These are phyloP conservation scores for Syzygium grande DNA, from an alignment of 345 rosid species.

Conservation along the genomic window DNA sequence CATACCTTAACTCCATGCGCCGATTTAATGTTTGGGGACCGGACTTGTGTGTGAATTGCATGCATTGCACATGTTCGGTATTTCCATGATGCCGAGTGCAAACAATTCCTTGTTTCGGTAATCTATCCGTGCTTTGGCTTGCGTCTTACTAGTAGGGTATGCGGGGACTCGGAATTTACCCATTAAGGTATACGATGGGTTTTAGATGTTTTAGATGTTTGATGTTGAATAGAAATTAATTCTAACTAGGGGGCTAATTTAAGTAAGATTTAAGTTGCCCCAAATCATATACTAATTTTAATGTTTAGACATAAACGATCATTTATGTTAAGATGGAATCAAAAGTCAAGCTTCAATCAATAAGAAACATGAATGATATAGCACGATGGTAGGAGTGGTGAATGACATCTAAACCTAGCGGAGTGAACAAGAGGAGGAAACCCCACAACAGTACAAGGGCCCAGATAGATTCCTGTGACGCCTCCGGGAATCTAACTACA, in stretches of 20 bases:
- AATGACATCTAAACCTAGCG: neutral
- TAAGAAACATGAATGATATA: neutral
- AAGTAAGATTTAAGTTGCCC: neutral
- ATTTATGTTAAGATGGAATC: neutral
- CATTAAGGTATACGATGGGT: neutral
- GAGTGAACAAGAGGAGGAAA: neutral
- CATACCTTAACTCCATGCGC: neutral
- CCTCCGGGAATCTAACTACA: neutral
- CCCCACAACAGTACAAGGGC: neutral
- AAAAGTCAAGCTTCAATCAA: neutral
- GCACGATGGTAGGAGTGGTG: neutral
- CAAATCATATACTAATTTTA: conserved; percentile 22
- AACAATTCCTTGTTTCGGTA: neutral
- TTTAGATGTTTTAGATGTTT: neutral
- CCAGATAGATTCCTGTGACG: neutral
- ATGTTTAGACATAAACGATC: neutral
- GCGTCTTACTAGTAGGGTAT: neutral
- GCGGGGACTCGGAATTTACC: neutral
- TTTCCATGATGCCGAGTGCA: no score
- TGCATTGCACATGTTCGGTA: no score
- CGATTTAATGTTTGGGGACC: neutral
- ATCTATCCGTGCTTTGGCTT: neutral
- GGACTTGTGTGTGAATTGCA: neutral
- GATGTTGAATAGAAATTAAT: neutral
- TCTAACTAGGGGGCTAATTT: neutral